These are phyloP conservation scores for Nigrospora sphaerica DNA, from an alignment of 2,329 filamentous ascomycete species.

Conservation along the genomic window DNA sequence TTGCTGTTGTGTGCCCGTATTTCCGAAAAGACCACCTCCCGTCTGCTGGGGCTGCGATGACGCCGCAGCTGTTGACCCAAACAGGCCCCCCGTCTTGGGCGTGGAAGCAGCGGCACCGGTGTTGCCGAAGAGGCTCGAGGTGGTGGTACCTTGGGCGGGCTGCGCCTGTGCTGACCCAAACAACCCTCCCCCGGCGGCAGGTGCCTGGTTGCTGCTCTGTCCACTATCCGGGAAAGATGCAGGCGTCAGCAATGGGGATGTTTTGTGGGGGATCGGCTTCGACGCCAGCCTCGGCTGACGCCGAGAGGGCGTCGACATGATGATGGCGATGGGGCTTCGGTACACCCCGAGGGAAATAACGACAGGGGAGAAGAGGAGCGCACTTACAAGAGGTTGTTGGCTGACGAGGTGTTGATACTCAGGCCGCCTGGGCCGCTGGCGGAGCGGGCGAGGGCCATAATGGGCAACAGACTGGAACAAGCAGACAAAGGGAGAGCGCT, in stretches of 20 bases:
- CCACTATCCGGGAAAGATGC: background rate
- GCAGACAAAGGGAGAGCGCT: too few relatives aligned
- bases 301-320: background rate
- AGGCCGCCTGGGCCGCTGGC: conserved; percentile 45
- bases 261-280: background rate
- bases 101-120: conserved; percentile 14
- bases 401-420: conserved; percentile 56
- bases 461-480: background rate
- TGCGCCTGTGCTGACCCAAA: conserved; percentile 17
- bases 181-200: conserved; percentile 22
- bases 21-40: conserved; percentile 17
- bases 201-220: background rate
- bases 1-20: conserved; percentile 9
- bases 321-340: background rate
- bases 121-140: conserved; percentile 12
- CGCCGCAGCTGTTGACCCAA: conserved; percentile 7
- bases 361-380: conserved; percentile 4
- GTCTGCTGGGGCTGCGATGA: background rate
- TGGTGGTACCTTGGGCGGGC: conserved; percentile 9
- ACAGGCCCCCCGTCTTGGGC: conserved; percentile 12
- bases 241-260: conserved; percentile 7
- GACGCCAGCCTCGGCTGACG: too few relatives aligned
- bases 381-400: conserved; percentile 46
- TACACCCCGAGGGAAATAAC: background rate
- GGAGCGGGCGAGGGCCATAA: background rate